Conservation (phyloP, 495 filamentous ascomycete genomes). For the Chaetomium cochliodes region DNA sequence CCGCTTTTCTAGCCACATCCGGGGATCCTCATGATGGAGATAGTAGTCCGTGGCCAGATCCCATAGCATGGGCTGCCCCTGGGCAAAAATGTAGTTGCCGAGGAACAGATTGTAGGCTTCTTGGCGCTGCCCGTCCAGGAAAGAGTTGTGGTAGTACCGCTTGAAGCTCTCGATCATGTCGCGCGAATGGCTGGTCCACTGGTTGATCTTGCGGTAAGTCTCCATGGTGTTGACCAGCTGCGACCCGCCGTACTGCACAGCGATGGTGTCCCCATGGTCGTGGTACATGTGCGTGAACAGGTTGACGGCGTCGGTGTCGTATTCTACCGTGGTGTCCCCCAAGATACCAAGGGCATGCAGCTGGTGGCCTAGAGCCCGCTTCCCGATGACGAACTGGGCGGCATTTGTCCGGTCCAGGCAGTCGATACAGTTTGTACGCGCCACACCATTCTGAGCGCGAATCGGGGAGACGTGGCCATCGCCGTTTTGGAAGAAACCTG, state of each 20-base stretch:
- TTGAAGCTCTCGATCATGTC: constrained; percentile 99
- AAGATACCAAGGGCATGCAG: constrained; percentile 90
- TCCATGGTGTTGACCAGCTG: constrained; percentile 99
- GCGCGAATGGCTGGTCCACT: constrained; percentile 94
- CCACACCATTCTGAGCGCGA: constrained; percentile 85
- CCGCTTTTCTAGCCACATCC: constrained; percentile 62
- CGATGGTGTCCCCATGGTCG: constrained; percentile 95
- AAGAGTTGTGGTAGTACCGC: constrained; percentile 98
- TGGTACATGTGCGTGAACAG: constrained; percentile 97
- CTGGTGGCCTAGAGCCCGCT: constrained; percentile 87
- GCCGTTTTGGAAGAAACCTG: constrained; percentile 94
- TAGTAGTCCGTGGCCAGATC: constrained; percentile 96
- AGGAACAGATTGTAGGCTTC: constrained; percentile 98
- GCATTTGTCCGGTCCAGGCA: constrained; percentile 96
- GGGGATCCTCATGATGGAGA: constrained; percentile 83
- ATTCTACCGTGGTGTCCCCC: constrained; percentile 72
- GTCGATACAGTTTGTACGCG: constrained; percentile 95
- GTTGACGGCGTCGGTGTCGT: constrained; percentile 93
- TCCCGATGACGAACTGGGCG: constrained; percentile 97
- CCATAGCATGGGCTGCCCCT: constrained; percentile 96
- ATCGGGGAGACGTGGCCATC: constrained; percentile 60
- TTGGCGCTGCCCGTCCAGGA: constrained; percentile 91
- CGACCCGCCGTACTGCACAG: constrained; percentile 95
- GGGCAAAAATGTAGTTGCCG: constrained; percentile 88
- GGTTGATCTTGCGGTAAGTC: constrained; percentile 96